Evolutionary conservation across 225 moss, liverwort and hornwort genomes (phyloP), one percentile per base, ranked within the genome.

Genomic region (Ulota crispa): DNA sequence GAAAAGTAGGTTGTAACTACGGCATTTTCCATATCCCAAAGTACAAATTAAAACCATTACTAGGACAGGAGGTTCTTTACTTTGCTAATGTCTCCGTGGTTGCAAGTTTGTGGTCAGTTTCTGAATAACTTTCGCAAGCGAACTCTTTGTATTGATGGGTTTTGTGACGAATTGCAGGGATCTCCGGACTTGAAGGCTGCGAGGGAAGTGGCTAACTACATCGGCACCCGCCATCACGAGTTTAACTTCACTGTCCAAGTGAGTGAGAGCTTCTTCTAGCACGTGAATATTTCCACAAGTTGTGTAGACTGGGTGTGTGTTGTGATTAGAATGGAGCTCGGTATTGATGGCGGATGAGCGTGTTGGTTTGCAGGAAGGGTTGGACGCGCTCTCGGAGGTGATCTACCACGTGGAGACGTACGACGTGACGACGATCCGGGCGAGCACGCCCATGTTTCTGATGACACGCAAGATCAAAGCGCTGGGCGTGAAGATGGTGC

Each of bases 381-480:
- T 94, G 78, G 95, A 95, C 59, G 92, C 95, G 3, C 82, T 95
- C 4, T 84, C 95, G 3, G 94, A 95, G 71, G 95, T 95, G 30
- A 93, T 95, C 27, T 94, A 95, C 75, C 95, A 95, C 62, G 90
- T 94, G n/a, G 95, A 94, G 84, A 95, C 91, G 1, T 95, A 95
- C 70, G 95, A 95, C 53, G 95, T 95, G 61, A 95, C 95, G 2
- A 94, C 95, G 37, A 89, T 95, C 65, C 71, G 95, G 67, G 92
- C 95, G 13, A 94, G 94, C 83, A 95, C 95, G 18, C 95, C 95
- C 43, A 94, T 95, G 95, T 95, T 91, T 70, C 87, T 95, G 45
- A 95, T 95, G 95, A 87, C 95, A 41, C 89, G 95, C 32, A 95
- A 95, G 85, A 93, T 95, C 83, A 95, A 95, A 82, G 93, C 95